Evolutionary conservation across 306 rosid species (phyloP), one percentile per base, ranked within the genome.

Genomic region (Quercus robur): DNA sequence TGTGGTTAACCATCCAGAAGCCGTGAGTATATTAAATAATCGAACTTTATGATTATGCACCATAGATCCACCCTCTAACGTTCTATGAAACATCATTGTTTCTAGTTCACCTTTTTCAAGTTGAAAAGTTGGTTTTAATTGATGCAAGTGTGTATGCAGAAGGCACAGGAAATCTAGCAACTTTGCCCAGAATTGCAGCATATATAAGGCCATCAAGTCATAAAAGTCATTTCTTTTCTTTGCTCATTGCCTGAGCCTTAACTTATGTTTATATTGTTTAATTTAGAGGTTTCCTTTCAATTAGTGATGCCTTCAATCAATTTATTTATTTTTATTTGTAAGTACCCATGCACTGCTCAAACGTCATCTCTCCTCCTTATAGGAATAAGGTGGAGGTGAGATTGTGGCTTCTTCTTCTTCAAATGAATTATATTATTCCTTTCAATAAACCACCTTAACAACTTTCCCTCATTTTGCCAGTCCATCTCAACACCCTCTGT

Each of bases 1-100:
- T 83, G 90, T 94, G 0, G 93, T 87, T 83, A 87, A 84, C 76
- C 81, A 91, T 91, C 99, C 99, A 19, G 97, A 93, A 88, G 97
- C 97, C 74, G 97, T 91, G 87, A 18, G 97, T 88, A 70, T 73
- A 68, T 72, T 64, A 56, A 55, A 52, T 82, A 64, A 66, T 54
- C 74, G 68, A 64, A 81, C 80, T 81, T 81, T 86, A 69, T 52
- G 44, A 71, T 57, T 78, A 20, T 76, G 70, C 30, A 25, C 54
- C 57, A 31, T 7, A n/a, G 9, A 57, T 70, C 70, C 66, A 20
- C 68, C 81, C 63, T n/a, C 11, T 78, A 61, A 75, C 68, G 69
- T 78, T 63, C 54, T 75, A 41, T 33, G 80, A 73, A 30, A 80
- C 17, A 76, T 85, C 33, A 56, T 73, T 25, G 26, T 25, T 25